Evolutionary conservation across 345 rosid genomes (phyloP).

Genomic region (Odontarrhena argentea): DNA sequence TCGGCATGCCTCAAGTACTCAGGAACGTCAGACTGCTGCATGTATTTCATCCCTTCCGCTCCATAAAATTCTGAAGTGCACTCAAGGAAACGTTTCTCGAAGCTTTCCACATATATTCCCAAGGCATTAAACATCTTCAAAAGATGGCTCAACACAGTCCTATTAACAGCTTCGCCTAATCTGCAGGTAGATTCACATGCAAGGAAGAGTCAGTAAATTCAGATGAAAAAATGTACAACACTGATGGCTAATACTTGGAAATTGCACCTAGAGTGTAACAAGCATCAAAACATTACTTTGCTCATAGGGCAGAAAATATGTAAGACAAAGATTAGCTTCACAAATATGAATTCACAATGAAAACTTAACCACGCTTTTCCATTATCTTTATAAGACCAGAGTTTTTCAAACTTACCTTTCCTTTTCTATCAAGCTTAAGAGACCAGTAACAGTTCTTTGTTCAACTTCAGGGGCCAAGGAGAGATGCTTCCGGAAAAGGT

Average conservation of each 20-base stretch:
- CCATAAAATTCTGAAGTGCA: constrained; percentile 89
- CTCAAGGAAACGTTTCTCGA: constrained; percentile 85
- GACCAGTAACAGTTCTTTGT: constrained; percentile 88
- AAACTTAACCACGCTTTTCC: neutral
- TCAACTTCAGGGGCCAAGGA: constrained; percentile 71
- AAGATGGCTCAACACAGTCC: constrained; percentile 77
- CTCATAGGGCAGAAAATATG: neutral
- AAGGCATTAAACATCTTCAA: constrained; percentile 88
- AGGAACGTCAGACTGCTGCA: constrained; percentile 91
- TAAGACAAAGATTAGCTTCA: neutral
- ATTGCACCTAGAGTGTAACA: neutral
- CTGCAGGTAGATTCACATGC: constrained; percentile 42
- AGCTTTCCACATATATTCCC: constrained; percentile 86
- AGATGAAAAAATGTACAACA: neutral
- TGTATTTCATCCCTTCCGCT: constrained; percentile 84
- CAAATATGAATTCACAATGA: neutral
- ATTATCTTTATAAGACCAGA: constrained; percentile 3
- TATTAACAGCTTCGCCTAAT: constrained; percentile 80
- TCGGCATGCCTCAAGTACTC: constrained; percentile 91
- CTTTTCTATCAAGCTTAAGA: constrained; percentile 77
- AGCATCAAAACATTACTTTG: neutral
- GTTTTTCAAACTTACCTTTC: constrained; percentile 62
- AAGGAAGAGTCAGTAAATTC: neutral
- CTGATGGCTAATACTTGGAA: neutral
- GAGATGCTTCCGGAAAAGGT: constrained; percentile 78